Evolutionary conservation across 2,329 filamentous ascomycete species (phyloP).

Genomic region (Curvularia verruculosa): DNA sequence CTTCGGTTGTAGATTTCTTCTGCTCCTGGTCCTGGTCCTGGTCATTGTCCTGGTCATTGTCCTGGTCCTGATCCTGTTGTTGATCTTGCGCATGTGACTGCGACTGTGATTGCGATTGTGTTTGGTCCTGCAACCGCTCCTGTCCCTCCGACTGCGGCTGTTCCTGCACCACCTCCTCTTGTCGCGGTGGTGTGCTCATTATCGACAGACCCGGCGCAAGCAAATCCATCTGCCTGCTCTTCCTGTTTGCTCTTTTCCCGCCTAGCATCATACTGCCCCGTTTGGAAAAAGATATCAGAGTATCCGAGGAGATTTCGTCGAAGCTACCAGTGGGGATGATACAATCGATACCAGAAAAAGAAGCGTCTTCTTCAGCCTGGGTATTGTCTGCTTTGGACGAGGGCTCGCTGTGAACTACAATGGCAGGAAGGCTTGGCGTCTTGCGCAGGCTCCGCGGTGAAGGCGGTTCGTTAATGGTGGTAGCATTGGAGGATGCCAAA

Average conservation of each 20-base stretch:
- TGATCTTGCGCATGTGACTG: background rate
- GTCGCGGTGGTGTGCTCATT: conserved; percentile 23
- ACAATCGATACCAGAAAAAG: conserved; percentile 59
- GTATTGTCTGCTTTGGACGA: conserved; percentile 12
- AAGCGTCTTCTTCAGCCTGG: conserved; percentile 12
- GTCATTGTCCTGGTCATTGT: conserved; percentile 14
- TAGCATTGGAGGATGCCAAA: conserved; percentile 46
- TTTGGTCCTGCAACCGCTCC: background rate
- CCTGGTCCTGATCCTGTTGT: no score
- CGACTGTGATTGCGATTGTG: background rate
- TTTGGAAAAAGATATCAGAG: conserved; percentile 64
- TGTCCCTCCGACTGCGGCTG: background rate
- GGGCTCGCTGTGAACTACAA: conserved; percentile 53
- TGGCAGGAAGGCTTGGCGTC: conserved; percentile 53
- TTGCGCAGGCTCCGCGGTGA: conserved; percentile 42
- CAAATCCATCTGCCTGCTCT: conserved; percentile 38
- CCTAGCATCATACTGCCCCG: conserved; percentile 65
- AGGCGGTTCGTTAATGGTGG: conserved; percentile 39
- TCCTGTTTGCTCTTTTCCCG: conserved; percentile 56
- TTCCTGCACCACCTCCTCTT: conserved; percentile 23
- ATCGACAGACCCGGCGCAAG: conserved; percentile 27
- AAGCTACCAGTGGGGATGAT: conserved; percentile 62
- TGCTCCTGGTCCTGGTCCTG: conserved; percentile 17
- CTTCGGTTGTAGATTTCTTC: background rate
- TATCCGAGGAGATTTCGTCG: conserved; percentile 58